phyloP scores from a whole-genome alignment of 345 rosid species.

The Raphanus raphanistrum region DNA sequence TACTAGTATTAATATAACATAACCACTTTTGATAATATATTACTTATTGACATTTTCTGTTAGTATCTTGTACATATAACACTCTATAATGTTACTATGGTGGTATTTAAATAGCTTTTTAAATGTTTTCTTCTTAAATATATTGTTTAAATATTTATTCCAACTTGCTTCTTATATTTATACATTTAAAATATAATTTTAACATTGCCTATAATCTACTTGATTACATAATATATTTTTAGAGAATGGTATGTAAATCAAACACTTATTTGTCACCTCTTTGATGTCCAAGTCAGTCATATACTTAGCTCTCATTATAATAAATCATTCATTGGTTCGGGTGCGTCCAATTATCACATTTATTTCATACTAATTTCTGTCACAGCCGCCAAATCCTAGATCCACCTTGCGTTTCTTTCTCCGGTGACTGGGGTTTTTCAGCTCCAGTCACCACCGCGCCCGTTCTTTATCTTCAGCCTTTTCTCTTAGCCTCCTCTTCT shows the following conservation, averaged over 20 bases:
- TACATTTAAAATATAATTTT: neutral
- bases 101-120: neutral
- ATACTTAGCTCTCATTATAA: neutral
- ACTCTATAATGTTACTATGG: neutral
- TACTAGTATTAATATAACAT: too few relatives aligned
- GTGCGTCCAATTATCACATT: conserved; percentile 11
- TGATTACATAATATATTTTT: neutral
- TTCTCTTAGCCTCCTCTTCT: too few relatives aligned
- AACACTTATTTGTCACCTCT: neutral
- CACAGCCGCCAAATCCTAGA: too few relatives aligned
- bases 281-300: neutral
- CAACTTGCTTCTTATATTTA: neutral
- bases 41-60: neutral
- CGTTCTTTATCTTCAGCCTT: too few relatives aligned
- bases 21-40: too few relatives aligned
- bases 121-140: too few relatives aligned
- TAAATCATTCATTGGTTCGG: neutral
- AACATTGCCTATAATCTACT: neutral
- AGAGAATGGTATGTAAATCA: neutral
- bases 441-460: too few relatives aligned
- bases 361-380: neutral
- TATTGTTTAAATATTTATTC: too few relatives aligned
- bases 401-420: too few relatives aligned
- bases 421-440: too few relatives aligned
- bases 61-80: neutral